Conservation (phyloP, 108 stramenopile species). For the Fragilaria crotonensis region DNA sequence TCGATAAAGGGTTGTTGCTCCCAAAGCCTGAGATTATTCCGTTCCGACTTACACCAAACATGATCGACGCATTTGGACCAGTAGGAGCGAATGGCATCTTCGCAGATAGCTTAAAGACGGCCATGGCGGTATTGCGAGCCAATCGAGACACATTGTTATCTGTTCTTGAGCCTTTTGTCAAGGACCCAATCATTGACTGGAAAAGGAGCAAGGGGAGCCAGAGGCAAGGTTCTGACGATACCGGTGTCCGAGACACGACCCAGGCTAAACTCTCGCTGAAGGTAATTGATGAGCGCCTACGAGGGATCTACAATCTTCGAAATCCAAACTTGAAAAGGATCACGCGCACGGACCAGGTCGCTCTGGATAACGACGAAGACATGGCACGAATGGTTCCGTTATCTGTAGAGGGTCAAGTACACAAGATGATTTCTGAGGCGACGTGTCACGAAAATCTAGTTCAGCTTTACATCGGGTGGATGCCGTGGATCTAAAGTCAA, state of each 20-base stretch:
- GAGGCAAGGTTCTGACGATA: conserved; percentile 6
- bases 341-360: conserved; percentile 30
- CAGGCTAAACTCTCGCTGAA: conserved; percentile 53
- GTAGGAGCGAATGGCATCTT: conserved; percentile 87
- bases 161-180: conserved; percentile 96
- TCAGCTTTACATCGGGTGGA: conserved; percentile 86
- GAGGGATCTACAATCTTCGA: conserved; percentile 78
- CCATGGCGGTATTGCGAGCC: conserved; percentile 82
- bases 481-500: conserved; percentile 84
- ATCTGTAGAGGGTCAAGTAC: conserved; percentile 86
- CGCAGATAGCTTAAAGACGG: conserved; percentile 63
- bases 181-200: conserved; percentile 89
- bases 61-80: conserved; percentile 96
- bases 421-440: conserved; percentile 82
- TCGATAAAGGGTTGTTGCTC: conserved; percentile 95
- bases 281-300: conserved; percentile 73
- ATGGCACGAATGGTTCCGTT: conserved; percentile 58
- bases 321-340: conserved; percentile 75
- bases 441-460: conserved; percentile 79
- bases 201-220: conserved; percentile 36
- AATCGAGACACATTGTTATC: conserved; percentile 91
- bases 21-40: conserved; percentile 95
- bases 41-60: conserved; percentile 96
- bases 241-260: conserved; percentile 7
- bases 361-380: conserved; percentile 42